Percentiles rank a stretch among this genome's conserved stretches.
phyloP scores from a whole-genome alignment of 192 early-diverging fungal genomes.

The Coemansia sp. region DNA sequence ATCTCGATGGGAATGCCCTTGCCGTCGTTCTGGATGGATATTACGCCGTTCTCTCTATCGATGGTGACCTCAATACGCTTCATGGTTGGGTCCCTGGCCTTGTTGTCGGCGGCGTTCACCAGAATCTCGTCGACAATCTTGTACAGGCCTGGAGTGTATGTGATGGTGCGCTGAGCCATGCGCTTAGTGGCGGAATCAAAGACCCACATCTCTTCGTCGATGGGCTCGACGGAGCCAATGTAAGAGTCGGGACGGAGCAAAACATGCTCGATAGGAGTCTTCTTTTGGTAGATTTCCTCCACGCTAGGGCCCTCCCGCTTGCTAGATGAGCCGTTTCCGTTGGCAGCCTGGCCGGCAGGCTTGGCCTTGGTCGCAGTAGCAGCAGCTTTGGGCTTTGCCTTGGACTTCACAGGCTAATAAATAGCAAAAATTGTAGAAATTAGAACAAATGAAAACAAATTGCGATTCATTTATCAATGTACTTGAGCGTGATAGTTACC shows the following conservation, averaged over 20 bases:
- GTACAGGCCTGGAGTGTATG: slow-evolving; percentile 87
- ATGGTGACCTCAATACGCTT: slow-evolving; percentile 86
- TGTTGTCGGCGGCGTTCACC: slow-evolving; percentile 95
- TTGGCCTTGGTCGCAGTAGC: slow-evolving; percentile 23
- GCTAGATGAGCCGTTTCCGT: not conserved
- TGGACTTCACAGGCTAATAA: slow-evolving; percentile 42
- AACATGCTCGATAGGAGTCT: slow-evolving; percentile 94
- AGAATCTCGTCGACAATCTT: slow-evolving; percentile 99
- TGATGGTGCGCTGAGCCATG: slow-evolving; percentile 67
- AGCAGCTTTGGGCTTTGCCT: slow-evolving; percentile 24
- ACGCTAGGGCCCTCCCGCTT: slow-evolving; percentile 53
- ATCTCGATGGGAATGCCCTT: slow-evolving; percentile 93
- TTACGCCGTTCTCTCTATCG: slow-evolving; percentile 70
- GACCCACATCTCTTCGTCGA: slow-evolving; percentile 85
- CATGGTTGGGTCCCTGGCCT: slow-evolving; percentile 89
- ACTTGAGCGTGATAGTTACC: slow-evolving; percentile 15
- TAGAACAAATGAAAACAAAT: not conserved
- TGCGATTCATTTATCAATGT: not conserved
- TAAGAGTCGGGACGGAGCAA: slow-evolving; percentile 94
- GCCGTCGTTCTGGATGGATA: slow-evolving; percentile 95
- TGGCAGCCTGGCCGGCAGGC: slow-evolving; percentile 15
- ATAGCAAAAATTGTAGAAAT: not conserved
- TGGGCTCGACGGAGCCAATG: slow-evolving; percentile 88
- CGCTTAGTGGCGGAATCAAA: slow-evolving; percentile 67
- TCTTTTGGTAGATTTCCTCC: slow-evolving; percentile 94